These are phyloP conservation scores for Adansonia gregorii DNA, from an alignment of 441 rosid species.

Conservation along the genomic window DNA sequence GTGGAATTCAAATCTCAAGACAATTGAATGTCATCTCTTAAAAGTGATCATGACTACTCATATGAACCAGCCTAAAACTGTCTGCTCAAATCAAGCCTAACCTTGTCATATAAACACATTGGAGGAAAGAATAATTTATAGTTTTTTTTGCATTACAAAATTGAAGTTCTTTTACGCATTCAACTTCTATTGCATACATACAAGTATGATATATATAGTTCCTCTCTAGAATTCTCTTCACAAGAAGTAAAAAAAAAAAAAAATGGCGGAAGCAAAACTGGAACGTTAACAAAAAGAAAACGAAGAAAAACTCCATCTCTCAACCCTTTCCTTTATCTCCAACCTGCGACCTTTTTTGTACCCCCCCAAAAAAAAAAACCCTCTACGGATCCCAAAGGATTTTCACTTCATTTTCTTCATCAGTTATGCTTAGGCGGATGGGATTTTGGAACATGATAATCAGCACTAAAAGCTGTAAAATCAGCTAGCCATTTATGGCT, in stretches of 20 bases:
- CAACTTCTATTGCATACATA: constrained; percentile 4
- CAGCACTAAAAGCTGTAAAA: constrained; percentile 54
- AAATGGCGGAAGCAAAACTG: too few relatives aligned
- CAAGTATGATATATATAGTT: constrained; percentile 2
- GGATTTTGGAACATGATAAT: constrained; percentile 52
- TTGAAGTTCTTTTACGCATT: neutral
- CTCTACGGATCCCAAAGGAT: neutral
- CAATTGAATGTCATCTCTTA: too few relatives aligned
- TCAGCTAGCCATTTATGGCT: constrained; percentile 32
- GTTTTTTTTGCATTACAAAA: neutral
- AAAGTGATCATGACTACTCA: too few relatives aligned
- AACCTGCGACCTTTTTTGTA: too few relatives aligned
- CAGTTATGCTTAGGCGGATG: constrained; percentile 67
- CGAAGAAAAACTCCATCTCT: too few relatives aligned
- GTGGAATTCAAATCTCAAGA: too few relatives aligned
- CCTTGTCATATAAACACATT: too few relatives aligned
- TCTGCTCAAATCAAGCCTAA: too few relatives aligned
- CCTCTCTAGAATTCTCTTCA: neutral
- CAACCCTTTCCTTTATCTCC: too few relatives aligned
- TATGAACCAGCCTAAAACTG: too few relatives aligned
- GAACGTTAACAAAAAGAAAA: too few relatives aligned
- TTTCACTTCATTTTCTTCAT: constrained; percentile 20
- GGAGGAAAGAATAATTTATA: too few relatives aligned
- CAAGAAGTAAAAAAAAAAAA: neutral
- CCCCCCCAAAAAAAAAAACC: neutral